phyloP scores from a whole-genome alignment of 176 grass and related monocot species.

The Lolium perenne region DNA sequence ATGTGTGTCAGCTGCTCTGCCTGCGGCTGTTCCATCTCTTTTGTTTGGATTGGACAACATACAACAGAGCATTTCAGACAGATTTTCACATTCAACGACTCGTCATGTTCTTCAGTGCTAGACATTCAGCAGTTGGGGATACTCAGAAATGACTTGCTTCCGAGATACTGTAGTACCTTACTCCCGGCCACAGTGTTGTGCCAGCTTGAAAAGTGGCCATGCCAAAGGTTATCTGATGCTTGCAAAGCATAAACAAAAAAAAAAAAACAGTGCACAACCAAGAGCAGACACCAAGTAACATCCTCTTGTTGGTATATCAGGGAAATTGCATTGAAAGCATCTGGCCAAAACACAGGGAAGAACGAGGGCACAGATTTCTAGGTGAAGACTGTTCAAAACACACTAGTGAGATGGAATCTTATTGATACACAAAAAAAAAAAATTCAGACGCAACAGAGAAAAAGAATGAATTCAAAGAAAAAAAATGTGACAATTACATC shows the following conservation, averaged over 20 bases:
- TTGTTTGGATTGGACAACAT: neutral
- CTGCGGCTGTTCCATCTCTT: neutral
- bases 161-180: neutral
- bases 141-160: neutral
- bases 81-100: neutral
- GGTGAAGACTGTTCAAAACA: neutral
- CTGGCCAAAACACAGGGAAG: neutral
- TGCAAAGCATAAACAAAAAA: neutral
- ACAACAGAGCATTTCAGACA: neutral
- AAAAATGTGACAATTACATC: slow-evolving; percentile 20
- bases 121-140: neutral
- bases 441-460: neutral
- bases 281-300: neutral
- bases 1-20: neutral
- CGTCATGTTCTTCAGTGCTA: neutral
- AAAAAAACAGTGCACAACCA: neutral
- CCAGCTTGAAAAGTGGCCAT: neutral
- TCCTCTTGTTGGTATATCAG: neutral
- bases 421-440: neutral
- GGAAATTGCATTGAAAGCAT: neutral
- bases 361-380: neutral
- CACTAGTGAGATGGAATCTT: slow-evolving; percentile 6
- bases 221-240: neutral
- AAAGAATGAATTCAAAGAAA: slow-evolving; percentile 8
- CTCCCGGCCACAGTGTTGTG: neutral